Evolutionary conservation across 805 yeast species (phyloP).

Genomic region (Priceomyces carsonii): DNA sequence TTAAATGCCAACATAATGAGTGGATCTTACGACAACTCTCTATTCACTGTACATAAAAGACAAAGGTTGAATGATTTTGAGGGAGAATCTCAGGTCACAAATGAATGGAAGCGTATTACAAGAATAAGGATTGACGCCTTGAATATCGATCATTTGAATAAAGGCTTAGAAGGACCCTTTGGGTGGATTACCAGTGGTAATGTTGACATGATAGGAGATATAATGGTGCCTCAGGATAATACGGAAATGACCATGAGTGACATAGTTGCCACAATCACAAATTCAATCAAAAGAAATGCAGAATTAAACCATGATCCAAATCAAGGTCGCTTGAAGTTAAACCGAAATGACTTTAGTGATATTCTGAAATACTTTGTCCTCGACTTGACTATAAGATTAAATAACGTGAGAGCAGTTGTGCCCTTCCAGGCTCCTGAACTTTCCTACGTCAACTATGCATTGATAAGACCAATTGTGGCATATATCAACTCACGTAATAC

Average conservation of each 20-base stretch:
- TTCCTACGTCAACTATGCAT: slow-evolving; percentile 88
- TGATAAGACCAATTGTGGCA: slow-evolving; percentile 92
- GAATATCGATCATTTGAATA: slow-evolving; percentile 83
- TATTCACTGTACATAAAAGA: slow-evolving; percentile 86
- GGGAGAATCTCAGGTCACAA: slow-evolving; percentile 13
- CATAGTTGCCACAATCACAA: slow-evolving; percentile 48
- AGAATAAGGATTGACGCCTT: slow-evolving; percentile 83
- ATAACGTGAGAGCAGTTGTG: slow-evolving; percentile 84
- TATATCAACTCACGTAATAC: slow-evolving; percentile 91
- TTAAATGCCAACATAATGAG: slow-evolving; percentile 80
- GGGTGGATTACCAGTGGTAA: slow-evolving; percentile 95
- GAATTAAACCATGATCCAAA: slow-evolving; percentile 17
- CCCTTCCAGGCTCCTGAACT: slow-evolving; percentile 87
- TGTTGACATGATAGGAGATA: slow-evolving; percentile 92
- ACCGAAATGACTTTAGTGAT: slow-evolving; percentile 29
- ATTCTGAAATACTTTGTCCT: slow-evolving; percentile 64
- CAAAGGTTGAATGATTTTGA: slow-evolving; percentile 57
- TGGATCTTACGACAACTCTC: slow-evolving; percentile 90
- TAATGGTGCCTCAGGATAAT: slow-evolving; percentile 71
- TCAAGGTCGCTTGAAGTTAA: slow-evolving; percentile 29
- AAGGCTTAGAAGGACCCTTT: slow-evolving; percentile 91
- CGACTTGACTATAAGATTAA: slow-evolving; percentile 76
- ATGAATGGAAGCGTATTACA: slow-evolving; percentile 51
- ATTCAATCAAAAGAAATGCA: slow-evolving; percentile 50
- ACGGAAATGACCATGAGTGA: slow-evolving; percentile 51